These are phyloP conservation scores for Dimocarpus longan DNA, from an alignment of 345 rosid genomes.

Conservation along the genomic window DNA sequence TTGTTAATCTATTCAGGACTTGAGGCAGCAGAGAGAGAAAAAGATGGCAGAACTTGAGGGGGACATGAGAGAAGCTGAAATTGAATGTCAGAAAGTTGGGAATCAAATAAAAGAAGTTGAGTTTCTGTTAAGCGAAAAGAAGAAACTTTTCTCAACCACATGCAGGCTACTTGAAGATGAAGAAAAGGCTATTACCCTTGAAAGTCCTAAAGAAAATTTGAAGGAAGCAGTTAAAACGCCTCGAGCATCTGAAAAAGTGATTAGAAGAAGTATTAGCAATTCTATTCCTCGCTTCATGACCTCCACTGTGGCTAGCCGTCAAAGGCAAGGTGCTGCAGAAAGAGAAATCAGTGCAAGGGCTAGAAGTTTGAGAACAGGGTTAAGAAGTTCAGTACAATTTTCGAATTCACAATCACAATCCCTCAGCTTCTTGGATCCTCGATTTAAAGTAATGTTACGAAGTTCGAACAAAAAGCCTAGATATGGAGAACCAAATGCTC, in stretches of 20 bases:
- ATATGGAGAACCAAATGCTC: slow-evolving; percentile 34
- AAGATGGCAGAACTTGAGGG: slow-evolving; percentile 61
- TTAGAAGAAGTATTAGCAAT: slow-evolving; percentile 30
- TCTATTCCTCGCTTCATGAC: slow-evolving; percentile 78
- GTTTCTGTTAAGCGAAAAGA: slow-evolving; percentile 54
- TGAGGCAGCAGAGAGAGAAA: slow-evolving; percentile 54
- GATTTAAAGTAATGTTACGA: slow-evolving; percentile 41
- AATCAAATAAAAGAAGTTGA: slow-evolving; percentile 53
- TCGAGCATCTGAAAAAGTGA: slow-evolving; percentile 32
- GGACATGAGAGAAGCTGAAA: slow-evolving; percentile 63
- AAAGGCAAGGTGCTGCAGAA: slow-evolving; percentile 65
- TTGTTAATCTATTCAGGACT: slow-evolving; percentile 43
- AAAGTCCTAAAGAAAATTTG: slow-evolving; percentile 21
- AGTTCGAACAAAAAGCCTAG: slow-evolving; percentile 52
- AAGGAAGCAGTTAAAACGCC: slow-evolving; percentile 39
- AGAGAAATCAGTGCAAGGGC: slow-evolving; percentile 41
- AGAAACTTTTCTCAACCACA: slow-evolving; percentile 46
- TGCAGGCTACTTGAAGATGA: slow-evolving; percentile 30
- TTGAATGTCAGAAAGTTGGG: slow-evolving; percentile 44
- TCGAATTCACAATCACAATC: slow-evolving; percentile 71
- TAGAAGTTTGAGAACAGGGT: slow-evolving; percentile 41
- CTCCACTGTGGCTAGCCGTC: slow-evolving; percentile 86
- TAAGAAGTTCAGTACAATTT: slow-evolving; percentile 50
- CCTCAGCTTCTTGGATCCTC: slow-evolving; percentile 61
- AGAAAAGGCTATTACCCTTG: slow-evolving; percentile 29